A percentile compares a stretch with the other conserved stretches of the same genome.
These are phyloP conservation scores for Suhomyces bokatorum DNA, from an alignment of 1,139 yeast species.

Conservation along the genomic window DNA sequence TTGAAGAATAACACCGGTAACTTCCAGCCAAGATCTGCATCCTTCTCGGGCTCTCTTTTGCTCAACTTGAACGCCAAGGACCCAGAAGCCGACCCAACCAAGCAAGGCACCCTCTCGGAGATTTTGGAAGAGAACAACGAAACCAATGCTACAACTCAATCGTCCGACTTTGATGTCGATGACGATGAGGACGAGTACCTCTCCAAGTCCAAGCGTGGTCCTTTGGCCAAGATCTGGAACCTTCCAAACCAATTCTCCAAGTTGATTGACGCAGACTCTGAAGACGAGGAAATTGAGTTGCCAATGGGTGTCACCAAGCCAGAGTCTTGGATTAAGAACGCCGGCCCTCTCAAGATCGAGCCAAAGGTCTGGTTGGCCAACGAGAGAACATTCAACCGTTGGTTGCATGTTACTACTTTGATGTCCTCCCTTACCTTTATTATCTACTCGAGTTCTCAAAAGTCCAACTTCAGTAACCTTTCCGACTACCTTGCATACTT, in stretches of 20 bases:
- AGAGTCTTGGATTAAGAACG: slow-evolving; percentile 71
- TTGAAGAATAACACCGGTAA: slow-evolving; percentile 31
- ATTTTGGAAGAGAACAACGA: slow-evolving; percentile 13
- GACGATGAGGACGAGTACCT: slow-evolving; percentile 46
- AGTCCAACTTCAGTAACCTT: slow-evolving; percentile 55
- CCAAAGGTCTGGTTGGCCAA: slow-evolving; percentile 98
- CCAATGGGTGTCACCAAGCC: slow-evolving; percentile 93
- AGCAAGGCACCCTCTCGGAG: slow-evolving; percentile 6
- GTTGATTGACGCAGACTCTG: slow-evolving; percentile 70
- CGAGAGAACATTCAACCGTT: slow-evolving; percentile 93
- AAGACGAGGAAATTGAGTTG: slow-evolving; percentile 76
- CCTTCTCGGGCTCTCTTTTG: slow-evolving; percentile 43
- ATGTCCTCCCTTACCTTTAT: slow-evolving; percentile 86
- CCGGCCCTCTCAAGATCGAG: slow-evolving; percentile 91
- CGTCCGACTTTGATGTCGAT: slow-evolving; percentile 44
- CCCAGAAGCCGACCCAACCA: slow-evolving; percentile 8
- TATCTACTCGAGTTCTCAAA: slow-evolving; percentile 72
- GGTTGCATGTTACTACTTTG: slow-evolving; percentile 91
- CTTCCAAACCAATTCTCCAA: slow-evolving; percentile 38
- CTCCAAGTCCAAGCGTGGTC: slow-evolving; percentile 21
- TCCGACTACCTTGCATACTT: slow-evolving; percentile 72
- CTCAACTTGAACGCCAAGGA: slow-evolving; percentile 17
- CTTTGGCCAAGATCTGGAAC: slow-evolving; percentile 26
- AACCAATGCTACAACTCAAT: slow-evolving; percentile 21
- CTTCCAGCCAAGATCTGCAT: slow-evolving; percentile 41